Evolutionary conservation across 2,329 filamentous ascomycete species (phyloP), one percentile per base, ranked within the genome.

Genomic region (Pseudogymnoascus sp.): DNA sequence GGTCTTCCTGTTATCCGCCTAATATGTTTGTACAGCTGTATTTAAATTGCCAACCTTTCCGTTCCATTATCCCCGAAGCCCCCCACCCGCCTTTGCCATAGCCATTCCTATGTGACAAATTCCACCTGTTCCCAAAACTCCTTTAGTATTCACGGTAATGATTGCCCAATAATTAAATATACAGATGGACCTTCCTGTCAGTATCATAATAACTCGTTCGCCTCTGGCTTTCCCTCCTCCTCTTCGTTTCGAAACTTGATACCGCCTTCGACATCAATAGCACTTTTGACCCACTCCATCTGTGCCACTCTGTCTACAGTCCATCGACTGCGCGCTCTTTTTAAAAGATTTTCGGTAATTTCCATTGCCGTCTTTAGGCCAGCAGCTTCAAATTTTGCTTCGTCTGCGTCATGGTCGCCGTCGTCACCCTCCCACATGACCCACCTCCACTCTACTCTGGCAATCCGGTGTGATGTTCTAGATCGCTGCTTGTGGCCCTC

Each of bases 371-470:
- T 91, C 38, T 86, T 80, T 62, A 96, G 82, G 1, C 83, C 88
- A 60, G 79, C 80, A 5, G 83, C 85, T 64, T 83, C 83, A 67
- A 87, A 87, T 66, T 83, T 86, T 69, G 74, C 80, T 66, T 79
- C 77, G 68, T 84, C 80, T 2, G 81, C 81, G 60, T 96, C 91
- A 81, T 96, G 95, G 63, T 96, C 91, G 36, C 91, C 92, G 63
- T 96, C 90, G 10, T 88, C 86, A 64, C 92, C 88, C 1, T 87
- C 91, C 72, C 89, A 96, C 65, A 89, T 86, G 66, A 91, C 87
- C 95, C 95, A 99, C 59, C 89, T 86, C 95, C 95, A 99, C 73
- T 99, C 95, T 61, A 93, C 90, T 36, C 95, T 83, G 1, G 95
- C 95, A 66, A 99, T 97, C n/a, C 93, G 87, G 74, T 99, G 95